Evolutionary conservation across 164 flowering plant species (phyloP).

Genomic region (Umbellularia californica): DNA sequence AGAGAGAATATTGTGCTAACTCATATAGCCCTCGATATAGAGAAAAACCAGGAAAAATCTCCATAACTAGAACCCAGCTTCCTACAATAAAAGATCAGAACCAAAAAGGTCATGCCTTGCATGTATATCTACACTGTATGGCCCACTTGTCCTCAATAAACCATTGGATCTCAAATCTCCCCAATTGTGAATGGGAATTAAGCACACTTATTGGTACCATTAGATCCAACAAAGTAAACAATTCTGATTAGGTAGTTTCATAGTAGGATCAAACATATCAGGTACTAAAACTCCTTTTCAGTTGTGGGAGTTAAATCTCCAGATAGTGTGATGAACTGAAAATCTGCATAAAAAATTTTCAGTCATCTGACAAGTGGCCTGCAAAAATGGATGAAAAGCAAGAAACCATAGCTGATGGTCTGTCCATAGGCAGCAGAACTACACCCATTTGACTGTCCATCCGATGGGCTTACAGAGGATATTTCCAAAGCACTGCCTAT

Average conservation of each 20-base stretch:
- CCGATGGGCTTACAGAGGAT: neutral
- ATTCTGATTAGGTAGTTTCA: too few species aligned
- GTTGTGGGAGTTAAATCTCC: too few species aligned
- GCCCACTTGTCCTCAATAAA: too few species aligned
- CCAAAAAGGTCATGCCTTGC: neutral
- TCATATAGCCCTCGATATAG: constrained; percentile 87
- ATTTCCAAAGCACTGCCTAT: neutral
- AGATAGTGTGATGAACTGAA: too few species aligned
- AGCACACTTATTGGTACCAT: too few species aligned
- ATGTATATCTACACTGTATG: neutral
- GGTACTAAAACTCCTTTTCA: too few species aligned
- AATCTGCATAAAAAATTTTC: too few species aligned
- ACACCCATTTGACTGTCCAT: neutral
- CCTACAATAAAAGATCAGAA: constrained; percentile 34
- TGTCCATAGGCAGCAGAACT: neutral
- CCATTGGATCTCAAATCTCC: too few species aligned
- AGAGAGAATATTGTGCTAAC: constrained; percentile 56
- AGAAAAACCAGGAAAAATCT: constrained; percentile 84
- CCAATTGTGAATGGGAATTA: too few species aligned
- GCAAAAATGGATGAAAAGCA: neutral
- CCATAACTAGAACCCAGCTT: constrained; percentile 68
- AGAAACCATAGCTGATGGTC: neutral
- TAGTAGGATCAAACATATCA: too few species aligned
- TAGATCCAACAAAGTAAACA: too few species aligned
- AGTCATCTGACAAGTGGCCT: neutral